These are phyloP conservation scores for Atalantia buxifolia DNA, from an alignment of 345 rosid genomes.

Conservation along the genomic window DNA sequence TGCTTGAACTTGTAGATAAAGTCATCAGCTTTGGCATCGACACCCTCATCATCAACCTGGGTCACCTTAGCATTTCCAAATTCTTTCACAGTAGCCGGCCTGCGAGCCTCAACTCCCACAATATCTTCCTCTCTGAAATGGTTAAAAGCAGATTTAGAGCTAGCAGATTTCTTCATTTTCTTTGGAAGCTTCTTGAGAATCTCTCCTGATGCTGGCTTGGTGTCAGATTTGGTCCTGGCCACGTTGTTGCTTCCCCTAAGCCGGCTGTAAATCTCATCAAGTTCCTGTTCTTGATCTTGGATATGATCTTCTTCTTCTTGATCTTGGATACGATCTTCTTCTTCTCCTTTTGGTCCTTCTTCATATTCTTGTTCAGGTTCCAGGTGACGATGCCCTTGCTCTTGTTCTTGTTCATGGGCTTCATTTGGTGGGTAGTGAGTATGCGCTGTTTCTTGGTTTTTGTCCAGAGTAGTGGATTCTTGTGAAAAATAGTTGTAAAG, in stretches of 20 bases:
- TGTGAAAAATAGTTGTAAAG: constrained; percentile 51
- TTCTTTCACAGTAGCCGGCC: constrained; percentile 61
- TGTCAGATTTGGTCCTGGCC: constrained; percentile 54
- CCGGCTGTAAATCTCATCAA: constrained; percentile 57
- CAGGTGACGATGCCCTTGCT: not conserved
- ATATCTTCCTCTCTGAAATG: constrained; percentile 52
- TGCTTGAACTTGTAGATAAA: constrained; percentile 73
- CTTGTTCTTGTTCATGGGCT: constrained; percentile 1
- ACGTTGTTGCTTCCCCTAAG: constrained; percentile 38
- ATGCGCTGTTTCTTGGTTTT: constrained; percentile 1
- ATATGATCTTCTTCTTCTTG: constrained; percentile 23
- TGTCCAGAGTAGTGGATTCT: constrained; percentile 25
- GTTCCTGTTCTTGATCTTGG: constrained; percentile 33
- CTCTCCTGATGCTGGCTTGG: constrained; percentile 52
- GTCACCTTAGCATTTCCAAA: constrained; percentile 22
- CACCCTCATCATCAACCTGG: constrained; percentile 52
- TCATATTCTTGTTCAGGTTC: not conserved
- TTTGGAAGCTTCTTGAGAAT: constrained; percentile 47
- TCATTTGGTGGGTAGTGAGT: constrained; percentile 13
- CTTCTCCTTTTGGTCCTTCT: not conserved
- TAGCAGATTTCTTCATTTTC: constrained; percentile 89
- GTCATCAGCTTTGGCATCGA: constrained; percentile 83
- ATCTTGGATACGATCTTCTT: constrained; percentile 23
- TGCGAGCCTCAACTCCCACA: constrained; percentile 50
- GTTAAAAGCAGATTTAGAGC: constrained; percentile 53